Evolutionary conservation across 768 basidiomycete genomes (phyloP).

Genomic region (Macrocybe gigantea): DNA sequence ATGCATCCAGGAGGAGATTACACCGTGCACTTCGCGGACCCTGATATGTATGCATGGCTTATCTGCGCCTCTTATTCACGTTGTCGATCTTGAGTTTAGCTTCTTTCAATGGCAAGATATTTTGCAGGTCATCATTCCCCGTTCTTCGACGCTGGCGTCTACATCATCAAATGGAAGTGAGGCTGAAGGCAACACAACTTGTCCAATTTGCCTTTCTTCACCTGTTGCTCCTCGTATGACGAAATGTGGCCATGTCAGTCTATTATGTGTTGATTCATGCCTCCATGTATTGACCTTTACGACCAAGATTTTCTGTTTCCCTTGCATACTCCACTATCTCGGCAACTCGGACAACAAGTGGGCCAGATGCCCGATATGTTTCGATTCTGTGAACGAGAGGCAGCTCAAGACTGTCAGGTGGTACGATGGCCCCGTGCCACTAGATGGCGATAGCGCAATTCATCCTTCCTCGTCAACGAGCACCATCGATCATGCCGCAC

Average conservation of each 20-base stretch:
- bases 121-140: constrained; percentile 89
- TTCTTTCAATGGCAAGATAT: constrained; percentile 97
- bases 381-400: constrained; percentile 84
- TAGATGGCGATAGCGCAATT: constrained; percentile 26
- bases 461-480: constrained; percentile 39
- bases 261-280: constrained; percentile 6
- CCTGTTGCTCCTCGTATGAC: constrained; percentile 91
- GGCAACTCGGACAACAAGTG: constrained; percentile 83
- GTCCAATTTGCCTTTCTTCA: constrained; percentile 93
- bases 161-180: constrained; percentile 41
- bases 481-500: constrained; percentile 23
- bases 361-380: constrained; percentile 94
- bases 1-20: constrained; percentile 91
- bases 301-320: constrained; percentile 84
- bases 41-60: constrained; percentile 74
- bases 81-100: constrained; percentile 31
- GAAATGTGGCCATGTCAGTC: constrained; percentile 93
- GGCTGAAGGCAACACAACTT: constrained; percentile 64
- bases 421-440: constrained; percentile 50
- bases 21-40: constrained; percentile 94
- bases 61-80: neutral
- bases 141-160: constrained; percentile 67
- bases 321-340: constrained; percentile 90
- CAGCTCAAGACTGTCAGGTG: constrained; percentile 94
- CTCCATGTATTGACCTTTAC: constrained; percentile 6